Evolutionary conservation across 1,284 basidiomycete genomes (phyloP), one percentile per base, ranked within the genome.

Genomic region (Cutaneotrichosporon sp.): DNA sequence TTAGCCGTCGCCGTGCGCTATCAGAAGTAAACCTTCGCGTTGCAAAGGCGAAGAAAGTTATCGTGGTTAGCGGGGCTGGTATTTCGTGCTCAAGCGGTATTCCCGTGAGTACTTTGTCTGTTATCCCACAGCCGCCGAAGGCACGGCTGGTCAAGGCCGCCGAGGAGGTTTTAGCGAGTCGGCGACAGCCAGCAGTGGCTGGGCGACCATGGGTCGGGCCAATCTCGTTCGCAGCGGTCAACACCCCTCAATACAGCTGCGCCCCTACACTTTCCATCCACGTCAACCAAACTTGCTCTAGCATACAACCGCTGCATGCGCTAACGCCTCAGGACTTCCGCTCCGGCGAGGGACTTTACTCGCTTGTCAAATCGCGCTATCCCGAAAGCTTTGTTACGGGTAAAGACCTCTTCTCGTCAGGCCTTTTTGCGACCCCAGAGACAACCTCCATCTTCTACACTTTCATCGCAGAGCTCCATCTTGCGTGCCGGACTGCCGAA

Each of bases 81-180:
- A 92, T 94, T 54, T 92, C 89, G 27, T 94, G 90, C 71, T 89
- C 87, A 22, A 88, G 85, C 68, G 91, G 91, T 42, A 92, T 96
- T 64, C 91, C 91, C 7, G 90, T 93, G 66, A 64, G 85, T 77
- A 5, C 12, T 17, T 14, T 32, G 27, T 35, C 6, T 33, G 20
- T n/a, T 10, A 3, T 17, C 12, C 9, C 8, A 27, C n/a, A 2
- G 8, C 29, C 25, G 20, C 22, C 20, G 11, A 20, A 3, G 0
- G n/a, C n/a, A n/a, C n/a, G n/a, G n/a, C n/a, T n/a, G n/a, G n/a
- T n/a, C n/a, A n/a, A n/a, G n/a, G n/a, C n/a, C n/a, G n/a, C n/a
- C n/a, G n/a, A n/a, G n/a, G n/a, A n/a, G n/a, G n/a, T n/a, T n/a
- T n/a, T n/a, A n/a, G n/a, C n/a, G n/a, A n/a, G n/a, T n/a, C n/a